phyloP scores from a whole-genome alignment of 2,329 filamentous ascomycete genomes.

The Apiospora saccharicola region DNA sequence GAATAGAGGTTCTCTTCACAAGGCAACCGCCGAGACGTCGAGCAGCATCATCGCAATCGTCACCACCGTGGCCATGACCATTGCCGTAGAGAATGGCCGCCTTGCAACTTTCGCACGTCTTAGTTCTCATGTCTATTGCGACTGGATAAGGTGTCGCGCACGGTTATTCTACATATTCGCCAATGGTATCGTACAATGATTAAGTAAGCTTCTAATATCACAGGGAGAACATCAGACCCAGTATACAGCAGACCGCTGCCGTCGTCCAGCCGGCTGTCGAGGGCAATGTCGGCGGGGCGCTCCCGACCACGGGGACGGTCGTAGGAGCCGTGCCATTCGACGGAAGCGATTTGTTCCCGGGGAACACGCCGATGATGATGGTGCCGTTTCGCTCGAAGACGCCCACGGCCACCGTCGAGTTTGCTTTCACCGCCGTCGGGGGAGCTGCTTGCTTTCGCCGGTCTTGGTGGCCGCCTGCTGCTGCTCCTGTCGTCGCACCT shows the following conservation, averaged over 20 bases:
- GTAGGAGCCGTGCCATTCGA: neutral
- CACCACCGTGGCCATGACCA: neutral
- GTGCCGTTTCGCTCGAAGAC: slow-evolving; percentile 1
- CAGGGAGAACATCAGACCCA: slow-evolving; percentile 12
- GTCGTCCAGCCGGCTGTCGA: neutral
- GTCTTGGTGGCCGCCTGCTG: neutral
- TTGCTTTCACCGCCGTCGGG: neutral
- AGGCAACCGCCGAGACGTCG: neutral
- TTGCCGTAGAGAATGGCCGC: neutral
- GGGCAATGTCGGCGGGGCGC: neutral
- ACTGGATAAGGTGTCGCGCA: neutral
- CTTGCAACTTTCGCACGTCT: neutral
- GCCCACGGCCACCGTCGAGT: neutral
- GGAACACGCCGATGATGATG: neutral
- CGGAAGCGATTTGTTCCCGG: neutral
- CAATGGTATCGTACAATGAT: neutral
- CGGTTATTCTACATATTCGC: slow-evolving; percentile 6
- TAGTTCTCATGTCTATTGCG: neutral
- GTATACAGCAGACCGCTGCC: neutral
- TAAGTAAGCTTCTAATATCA: slow-evolving; percentile 12
- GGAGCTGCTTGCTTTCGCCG: slow-evolving; percentile 8
- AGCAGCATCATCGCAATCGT: neutral
- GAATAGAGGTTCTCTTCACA: neutral
- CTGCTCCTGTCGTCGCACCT: neutral
- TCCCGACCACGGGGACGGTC: neutral